Evolutionary conservation across 768 basidiomycete genomes (phyloP).

Genomic region (Cystobasidium tubakii): DNA sequence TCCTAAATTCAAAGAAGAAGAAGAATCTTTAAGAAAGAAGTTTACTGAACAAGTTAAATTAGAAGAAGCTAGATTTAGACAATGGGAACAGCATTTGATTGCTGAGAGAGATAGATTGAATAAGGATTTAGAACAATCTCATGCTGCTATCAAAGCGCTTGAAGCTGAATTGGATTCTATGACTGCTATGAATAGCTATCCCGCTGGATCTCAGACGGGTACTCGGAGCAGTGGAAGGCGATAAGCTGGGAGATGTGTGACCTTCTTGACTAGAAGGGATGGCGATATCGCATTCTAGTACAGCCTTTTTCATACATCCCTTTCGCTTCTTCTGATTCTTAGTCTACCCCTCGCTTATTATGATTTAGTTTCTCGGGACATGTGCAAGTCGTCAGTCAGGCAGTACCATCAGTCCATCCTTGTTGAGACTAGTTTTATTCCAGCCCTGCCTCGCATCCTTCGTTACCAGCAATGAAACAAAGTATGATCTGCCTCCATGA

Average conservation of each 20-base stretch:
- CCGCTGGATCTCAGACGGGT: constrained; percentile 15
- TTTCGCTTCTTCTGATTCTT: too few relatives aligned
- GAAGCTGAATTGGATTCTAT: constrained; percentile 85
- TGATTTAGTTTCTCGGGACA: not conserved
- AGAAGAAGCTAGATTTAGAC: constrained; percentile 93
- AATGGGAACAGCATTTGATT: constrained; percentile 99
- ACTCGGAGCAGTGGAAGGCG: constrained; percentile 11
- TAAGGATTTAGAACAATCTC: constrained; percentile 92
- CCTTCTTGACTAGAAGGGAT: too few relatives aligned
- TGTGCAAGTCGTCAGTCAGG: not conserved
- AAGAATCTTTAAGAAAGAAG: constrained; percentile 85
- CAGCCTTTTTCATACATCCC: too few relatives aligned
- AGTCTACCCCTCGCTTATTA: too few relatives aligned
- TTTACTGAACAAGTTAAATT: constrained; percentile 99
- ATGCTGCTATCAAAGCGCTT: constrained; percentile 82
- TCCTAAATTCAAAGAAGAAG: constrained; percentile 99
- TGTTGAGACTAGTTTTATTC: too few relatives aligned
- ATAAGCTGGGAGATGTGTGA: not conserved
- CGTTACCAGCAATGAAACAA: too few relatives aligned
- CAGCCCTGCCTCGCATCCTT: too few relatives aligned
- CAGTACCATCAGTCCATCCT: not conserved
- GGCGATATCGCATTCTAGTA: too few relatives aligned
- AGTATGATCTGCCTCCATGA: too few relatives aligned
- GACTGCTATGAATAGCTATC: constrained; percentile 54
- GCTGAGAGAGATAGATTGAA: constrained; percentile 97